Evolutionary conservation across 495 filamentous ascomycete species (phyloP), one percentile per base, ranked within the genome.

Genomic region (Pseudoneurospora amorphoporcata): DNA sequence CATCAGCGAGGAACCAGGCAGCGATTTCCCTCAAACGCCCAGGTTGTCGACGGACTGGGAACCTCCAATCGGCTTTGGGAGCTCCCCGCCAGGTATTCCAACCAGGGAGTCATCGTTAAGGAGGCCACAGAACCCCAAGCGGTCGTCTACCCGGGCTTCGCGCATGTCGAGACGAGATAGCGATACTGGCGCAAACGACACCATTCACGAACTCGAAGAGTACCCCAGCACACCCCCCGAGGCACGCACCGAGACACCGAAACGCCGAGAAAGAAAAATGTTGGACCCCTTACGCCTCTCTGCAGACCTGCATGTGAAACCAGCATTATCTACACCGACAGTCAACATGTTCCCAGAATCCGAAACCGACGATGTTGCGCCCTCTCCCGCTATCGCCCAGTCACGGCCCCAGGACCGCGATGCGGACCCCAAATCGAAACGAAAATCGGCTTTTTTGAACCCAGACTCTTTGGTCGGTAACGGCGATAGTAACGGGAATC

Each of bases 21-120:
- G 38, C 71, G 81, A 82, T 42, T 78, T 77, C 8, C 81, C 81
- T 32, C 76, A 75, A 42, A 73, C 32, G 12, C 42, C 71, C 29
- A 65, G 17, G 53, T 35, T 65, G 29, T 16, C 45, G 0, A 43
- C 68, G 37, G 38, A 61, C 29, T 40, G 61, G 68, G 29, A 17
- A 39, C 8, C 32, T 68, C 35, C 40, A 47, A 68, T 61, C 71
- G 61, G 40, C 71, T 43, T 70, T 40, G 45, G 79, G 14, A 65
- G 53, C 53, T 65, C 53, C 12, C 53, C 81, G 68, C 86, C 79
- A 73, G 80, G 86, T 10, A 91, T 93, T 68, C 91, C 91, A 6
- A 83, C 86, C 4, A 84, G 90, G 70, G 90, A 92, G 68, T 92
- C 90, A 2, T 92, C 90, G 8, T 77, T 92, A 45, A 83, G 90